Evolutionary conservation across 139 green algal genomes (phyloP).

Genomic region (Astrephomene gubernaculifera): DNA sequence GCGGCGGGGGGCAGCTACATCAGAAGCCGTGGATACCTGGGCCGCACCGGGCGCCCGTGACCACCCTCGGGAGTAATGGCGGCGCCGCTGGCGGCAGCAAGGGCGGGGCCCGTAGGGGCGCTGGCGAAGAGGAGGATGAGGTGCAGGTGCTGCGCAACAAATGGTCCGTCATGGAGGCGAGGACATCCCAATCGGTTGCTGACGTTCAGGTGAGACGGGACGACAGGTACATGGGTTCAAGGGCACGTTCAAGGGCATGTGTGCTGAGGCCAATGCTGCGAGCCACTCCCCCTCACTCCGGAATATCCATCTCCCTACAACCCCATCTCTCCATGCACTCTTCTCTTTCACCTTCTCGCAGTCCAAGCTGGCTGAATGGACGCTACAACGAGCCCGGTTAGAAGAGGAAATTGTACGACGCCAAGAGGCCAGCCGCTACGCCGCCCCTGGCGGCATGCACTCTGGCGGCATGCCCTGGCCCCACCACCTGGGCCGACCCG

Average conservation of each 20-base stretch:
- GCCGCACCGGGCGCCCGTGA: not conserved
- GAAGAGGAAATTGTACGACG: conserved; percentile 62
- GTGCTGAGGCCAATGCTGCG: no score
- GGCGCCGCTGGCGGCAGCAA: not conserved
- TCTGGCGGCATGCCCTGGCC: not conserved
- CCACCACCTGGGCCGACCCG: not conserved
- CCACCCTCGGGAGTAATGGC: not conserved
- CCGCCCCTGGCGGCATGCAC: conserved; percentile 3
- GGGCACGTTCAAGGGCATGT: no score
- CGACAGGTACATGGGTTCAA: no score
- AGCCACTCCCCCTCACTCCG: no score
- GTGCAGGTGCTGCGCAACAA: conserved; percentile 40
- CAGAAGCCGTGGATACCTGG: conserved; percentile 21
- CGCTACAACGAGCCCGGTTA: conserved; percentile 44
- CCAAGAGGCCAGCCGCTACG: conserved; percentile 51
- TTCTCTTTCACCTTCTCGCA: not conserved
- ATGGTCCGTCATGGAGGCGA: conserved; percentile 29
- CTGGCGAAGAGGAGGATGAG: conserved; percentile 22
- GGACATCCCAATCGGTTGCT: not conserved
- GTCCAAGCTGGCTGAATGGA: conserved; percentile 45
- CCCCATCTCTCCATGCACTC: no score
- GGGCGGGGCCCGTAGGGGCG: not conserved
- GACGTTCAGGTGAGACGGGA: conserved; percentile 42
- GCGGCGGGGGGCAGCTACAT: not conserved
- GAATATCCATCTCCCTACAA: no score